phyloP scores from a whole-genome alignment of 768 basidiomycete species.

The Dacryopinax spathularia region DNA sequence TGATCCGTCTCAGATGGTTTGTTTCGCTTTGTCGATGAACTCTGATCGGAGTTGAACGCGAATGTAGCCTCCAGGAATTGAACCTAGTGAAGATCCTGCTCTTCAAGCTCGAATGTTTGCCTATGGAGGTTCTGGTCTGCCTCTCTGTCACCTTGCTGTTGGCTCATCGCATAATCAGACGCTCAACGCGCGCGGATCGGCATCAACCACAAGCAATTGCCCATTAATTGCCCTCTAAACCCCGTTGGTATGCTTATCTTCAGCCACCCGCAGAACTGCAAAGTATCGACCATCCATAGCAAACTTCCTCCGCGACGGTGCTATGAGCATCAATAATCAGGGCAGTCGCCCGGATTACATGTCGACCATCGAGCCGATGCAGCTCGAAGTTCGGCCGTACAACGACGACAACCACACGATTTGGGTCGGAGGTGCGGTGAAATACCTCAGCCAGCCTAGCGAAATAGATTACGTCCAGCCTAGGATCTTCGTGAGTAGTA shows the following conservation, averaged over 20 bases:
- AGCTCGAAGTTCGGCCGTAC: constrained; percentile 24
- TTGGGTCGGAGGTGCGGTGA: constrained; percentile 31
- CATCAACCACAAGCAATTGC: constrained; percentile 44
- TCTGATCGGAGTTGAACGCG: background rate
- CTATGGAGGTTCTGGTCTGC: background rate
- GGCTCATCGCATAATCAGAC: constrained; percentile 32
- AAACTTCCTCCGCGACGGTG: constrained; percentile 30
- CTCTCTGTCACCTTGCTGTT: background rate
- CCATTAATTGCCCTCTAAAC: constrained; percentile 29
- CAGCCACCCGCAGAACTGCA: background rate
- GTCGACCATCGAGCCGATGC: constrained; percentile 25
- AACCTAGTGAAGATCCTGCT: constrained; percentile 1
- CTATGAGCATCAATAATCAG: constrained; percentile 27
- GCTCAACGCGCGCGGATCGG: constrained; percentile 78
- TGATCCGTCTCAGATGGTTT: background rate
- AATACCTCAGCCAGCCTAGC: constrained; percentile 24
- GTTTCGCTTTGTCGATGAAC: background rate
- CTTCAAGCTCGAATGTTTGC: background rate
- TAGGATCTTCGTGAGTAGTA: background rate
- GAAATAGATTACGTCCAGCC: constrained; percentile 81
- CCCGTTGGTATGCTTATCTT: constrained; percentile 24
- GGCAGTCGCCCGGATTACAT: constrained; percentile 30
- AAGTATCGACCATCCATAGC: constrained; percentile 14
- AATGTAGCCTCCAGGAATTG: background rate
- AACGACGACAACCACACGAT: constrained; percentile 30